These are phyloP conservation scores for Geum urbanum DNA, from an alignment of 306 rosid genomes.

Conservation along the genomic window DNA sequence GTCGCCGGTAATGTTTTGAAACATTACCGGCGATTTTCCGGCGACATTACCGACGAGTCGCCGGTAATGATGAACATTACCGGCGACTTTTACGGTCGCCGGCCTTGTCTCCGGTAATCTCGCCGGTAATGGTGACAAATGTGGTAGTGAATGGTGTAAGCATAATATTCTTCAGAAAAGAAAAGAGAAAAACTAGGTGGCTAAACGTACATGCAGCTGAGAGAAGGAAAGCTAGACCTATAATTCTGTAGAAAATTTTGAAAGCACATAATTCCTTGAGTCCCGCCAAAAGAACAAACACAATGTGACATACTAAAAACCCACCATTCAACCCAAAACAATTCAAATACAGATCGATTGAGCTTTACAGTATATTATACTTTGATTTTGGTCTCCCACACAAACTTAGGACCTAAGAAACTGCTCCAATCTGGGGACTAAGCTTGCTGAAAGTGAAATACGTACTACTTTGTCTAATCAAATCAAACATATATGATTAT, in stretches of 20 bases:
- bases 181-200: neutral
- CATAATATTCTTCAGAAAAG: no score
- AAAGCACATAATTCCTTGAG: constrained; percentile 1
- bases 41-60: no score
- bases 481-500: constrained; percentile 13
- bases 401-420: constrained; percentile 55
- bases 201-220: neutral
- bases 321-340: constrained; percentile 33
- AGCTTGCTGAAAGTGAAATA: constrained; percentile 45
- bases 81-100: no score
- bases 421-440: constrained; percentile 32
- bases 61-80: no score
- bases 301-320: neutral
- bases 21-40: no score
- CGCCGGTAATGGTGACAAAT: no score
- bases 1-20: no score
- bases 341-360: constrained; percentile 6
- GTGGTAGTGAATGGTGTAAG: neutral
- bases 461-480: constrained; percentile 15
- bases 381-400: constrained; percentile 32
- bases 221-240: neutral
- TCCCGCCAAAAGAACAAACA: neutral
- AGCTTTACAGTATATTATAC: constrained; percentile 9
- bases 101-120: no score
- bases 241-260: neutral